These are phyloP conservation scores for Cercophora sp. DNA, from an alignment of 495 filamentous ascomycete genomes.

Conservation along the genomic window DNA sequence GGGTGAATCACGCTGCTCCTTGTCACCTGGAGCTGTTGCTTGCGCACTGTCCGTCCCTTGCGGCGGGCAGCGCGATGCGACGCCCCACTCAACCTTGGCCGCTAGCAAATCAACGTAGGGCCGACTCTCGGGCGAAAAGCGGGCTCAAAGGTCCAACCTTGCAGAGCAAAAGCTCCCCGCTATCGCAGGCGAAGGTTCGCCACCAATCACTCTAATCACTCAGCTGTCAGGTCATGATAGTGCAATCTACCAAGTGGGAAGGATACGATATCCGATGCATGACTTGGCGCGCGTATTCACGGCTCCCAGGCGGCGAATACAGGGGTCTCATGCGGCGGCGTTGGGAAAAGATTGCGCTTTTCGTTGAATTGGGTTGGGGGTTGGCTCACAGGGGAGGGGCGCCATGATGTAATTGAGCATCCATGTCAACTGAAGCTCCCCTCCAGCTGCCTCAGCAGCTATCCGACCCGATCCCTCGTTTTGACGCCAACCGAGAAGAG, in stretches of 20 bases:
- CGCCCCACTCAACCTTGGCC: too few relatives aligned
- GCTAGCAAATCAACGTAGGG: too few relatives aligned
- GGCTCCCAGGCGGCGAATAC: slow-evolving; percentile 6
- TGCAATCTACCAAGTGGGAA: slow-evolving; percentile 9
- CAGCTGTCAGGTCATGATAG: slow-evolving; percentile 3
- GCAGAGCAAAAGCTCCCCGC: not conserved
- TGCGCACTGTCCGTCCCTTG: too few relatives aligned
- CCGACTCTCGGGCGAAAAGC: not conserved
- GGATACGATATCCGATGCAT: slow-evolving; percentile 11
- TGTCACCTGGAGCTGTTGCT: too few relatives aligned
- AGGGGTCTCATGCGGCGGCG: slow-evolving; percentile 5
- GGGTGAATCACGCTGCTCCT: too few relatives aligned
- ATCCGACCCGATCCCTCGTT: slow-evolving; percentile 8
- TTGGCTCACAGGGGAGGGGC: slow-evolving; percentile 1
- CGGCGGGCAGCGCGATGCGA: too few relatives aligned
- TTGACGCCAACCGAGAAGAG: too few relatives aligned
- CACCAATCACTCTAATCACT: slow-evolving; percentile 3
- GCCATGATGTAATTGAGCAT: slow-evolving; percentile 34
- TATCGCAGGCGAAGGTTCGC: not conserved
- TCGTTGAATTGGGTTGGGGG: slow-evolving; percentile 18
- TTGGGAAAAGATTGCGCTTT: slow-evolving; percentile 4
- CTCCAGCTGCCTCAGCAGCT: not conserved
- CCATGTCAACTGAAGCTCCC: slow-evolving; percentile 9
- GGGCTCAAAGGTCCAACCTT: too few relatives aligned
- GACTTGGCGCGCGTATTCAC: not conserved